Percentiles rank a stretch among this genome's conserved stretches.
Conservation (phyloP, 805 yeast genomes). For the Crinitomyces ghanaensis region DNA sequence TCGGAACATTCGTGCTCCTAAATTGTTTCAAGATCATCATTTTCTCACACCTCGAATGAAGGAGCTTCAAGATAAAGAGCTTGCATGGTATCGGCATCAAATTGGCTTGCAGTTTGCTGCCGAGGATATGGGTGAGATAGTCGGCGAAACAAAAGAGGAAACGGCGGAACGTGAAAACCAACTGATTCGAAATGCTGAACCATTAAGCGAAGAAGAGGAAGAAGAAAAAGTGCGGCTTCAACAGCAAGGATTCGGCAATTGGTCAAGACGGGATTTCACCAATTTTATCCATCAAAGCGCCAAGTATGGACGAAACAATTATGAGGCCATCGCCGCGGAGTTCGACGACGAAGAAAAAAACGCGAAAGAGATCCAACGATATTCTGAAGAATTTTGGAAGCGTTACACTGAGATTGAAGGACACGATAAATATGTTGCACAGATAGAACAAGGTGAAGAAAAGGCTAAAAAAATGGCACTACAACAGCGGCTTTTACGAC, state of each 20-base stretch:
- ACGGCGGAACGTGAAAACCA: slow-evolving; percentile 50
- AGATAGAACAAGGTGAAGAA: slow-evolving; percentile 85
- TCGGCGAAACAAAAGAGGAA: slow-evolving; percentile 33
- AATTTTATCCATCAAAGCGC: slow-evolving; percentile 65
- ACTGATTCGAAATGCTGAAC: slow-evolving; percentile 65
- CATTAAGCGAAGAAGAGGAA: slow-evolving; percentile 70
- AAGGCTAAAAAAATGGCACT: slow-evolving; percentile 48
- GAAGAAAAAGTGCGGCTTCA: slow-evolving; percentile 49
- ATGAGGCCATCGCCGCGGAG: slow-evolving; percentile 61
- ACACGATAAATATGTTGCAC: slow-evolving; percentile 67
- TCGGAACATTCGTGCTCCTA: slow-evolving; percentile 71
- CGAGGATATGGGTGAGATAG: slow-evolving; percentile 39
- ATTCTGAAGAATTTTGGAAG: slow-evolving; percentile 73
- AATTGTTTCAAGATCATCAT: slow-evolving; percentile 78
- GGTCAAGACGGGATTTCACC: slow-evolving; percentile 83
- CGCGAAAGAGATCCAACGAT: slow-evolving; percentile 64
- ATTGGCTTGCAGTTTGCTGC: slow-evolving; percentile 54
- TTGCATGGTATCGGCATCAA: slow-evolving; percentile 60
- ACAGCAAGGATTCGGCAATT: slow-evolving; percentile 59
- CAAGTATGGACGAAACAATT: slow-evolving; percentile 70
- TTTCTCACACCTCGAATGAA: slow-evolving; percentile 69
- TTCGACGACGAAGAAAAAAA: slow-evolving; percentile 79
- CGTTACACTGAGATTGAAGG: slow-evolving; percentile 75
- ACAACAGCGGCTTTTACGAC: slow-evolving; percentile 70
- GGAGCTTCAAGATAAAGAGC: slow-evolving; percentile 72